Conservation (phyloP, 108 stramenopile genomes). For the Seminavis robusta region DNA sequence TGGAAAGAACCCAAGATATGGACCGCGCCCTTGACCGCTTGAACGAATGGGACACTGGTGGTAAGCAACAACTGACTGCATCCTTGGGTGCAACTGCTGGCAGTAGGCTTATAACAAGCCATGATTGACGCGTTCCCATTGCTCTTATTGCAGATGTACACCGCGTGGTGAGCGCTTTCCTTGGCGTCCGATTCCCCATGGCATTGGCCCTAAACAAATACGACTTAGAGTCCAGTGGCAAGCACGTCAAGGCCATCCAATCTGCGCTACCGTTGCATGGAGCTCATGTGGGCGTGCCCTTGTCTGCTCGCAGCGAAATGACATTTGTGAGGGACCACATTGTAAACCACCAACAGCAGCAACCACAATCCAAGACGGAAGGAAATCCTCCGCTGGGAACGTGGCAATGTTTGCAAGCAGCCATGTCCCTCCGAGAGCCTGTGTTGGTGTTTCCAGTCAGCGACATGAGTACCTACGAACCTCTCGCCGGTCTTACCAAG, state of each 20-base stretch:
- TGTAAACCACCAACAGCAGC: not conserved
- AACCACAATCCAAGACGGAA: not conserved
- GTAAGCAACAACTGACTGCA: too few species aligned
- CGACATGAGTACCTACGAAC: constrained; percentile 61
- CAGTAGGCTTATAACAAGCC: too few species aligned
- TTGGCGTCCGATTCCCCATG: constrained; percentile 87
- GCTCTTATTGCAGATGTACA: too few species aligned
- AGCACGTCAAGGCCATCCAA: constrained; percentile 43
- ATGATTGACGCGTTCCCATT: too few species aligned
- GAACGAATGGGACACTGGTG: constrained; percentile 64
- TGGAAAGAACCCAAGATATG: constrained; percentile 42
- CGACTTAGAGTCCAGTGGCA: constrained; percentile 53
- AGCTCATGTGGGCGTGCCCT: constrained; percentile 58
- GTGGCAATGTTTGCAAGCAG: constrained; percentile 72
- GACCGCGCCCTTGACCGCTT: constrained; percentile 55
- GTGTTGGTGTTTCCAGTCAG: constrained; percentile 75
- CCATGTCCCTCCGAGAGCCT: constrained; percentile 56
- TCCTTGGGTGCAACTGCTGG: too few species aligned
- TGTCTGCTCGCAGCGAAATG: constrained; percentile 76
- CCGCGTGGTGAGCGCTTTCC: constrained; percentile 72
- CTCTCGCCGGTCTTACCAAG: constrained; percentile 57
- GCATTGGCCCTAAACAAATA: constrained; percentile 83
- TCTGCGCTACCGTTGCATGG: constrained; percentile 70
- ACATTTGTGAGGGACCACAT: constrained; percentile 56
- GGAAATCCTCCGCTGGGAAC: constrained; percentile 37